phyloP scores from a whole-genome alignment of 371 early-diverging fungal genomes.

The Apophysomyces sp. region DNA sequence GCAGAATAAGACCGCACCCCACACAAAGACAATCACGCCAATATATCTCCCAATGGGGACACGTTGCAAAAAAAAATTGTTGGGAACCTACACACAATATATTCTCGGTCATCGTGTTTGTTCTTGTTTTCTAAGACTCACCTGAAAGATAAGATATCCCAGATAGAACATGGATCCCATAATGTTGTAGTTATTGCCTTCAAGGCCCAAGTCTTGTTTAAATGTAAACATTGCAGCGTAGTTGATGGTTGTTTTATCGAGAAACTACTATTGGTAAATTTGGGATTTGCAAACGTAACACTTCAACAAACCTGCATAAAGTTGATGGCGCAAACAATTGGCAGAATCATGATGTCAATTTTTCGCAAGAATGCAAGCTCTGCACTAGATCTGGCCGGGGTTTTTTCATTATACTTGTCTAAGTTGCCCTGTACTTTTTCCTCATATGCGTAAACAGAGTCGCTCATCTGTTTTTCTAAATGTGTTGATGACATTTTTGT shows the following conservation, averaged over 20 bases:
- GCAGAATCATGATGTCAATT: conserved; percentile 11
- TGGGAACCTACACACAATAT: conserved; percentile 27
- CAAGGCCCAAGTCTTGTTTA: conserved; percentile 24
- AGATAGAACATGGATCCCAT: conserved; percentile 39
- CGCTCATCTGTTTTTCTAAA: background rate
- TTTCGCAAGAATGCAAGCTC: conserved; percentile 15
- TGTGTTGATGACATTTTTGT: too few species aligned
- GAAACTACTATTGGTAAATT: conserved; percentile 15
- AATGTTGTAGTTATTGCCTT: conserved; percentile 29
- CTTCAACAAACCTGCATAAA: background rate
- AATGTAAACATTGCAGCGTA: conserved; percentile 33
- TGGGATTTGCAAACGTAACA: background rate
- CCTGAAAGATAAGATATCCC: conserved; percentile 40
- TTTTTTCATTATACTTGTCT: background rate
- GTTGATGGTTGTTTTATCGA: conserved; percentile 44
- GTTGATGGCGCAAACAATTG: conserved; percentile 7
- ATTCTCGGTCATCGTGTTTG: background rate
- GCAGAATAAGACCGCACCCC: conserved; percentile 32
- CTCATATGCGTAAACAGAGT: background rate
- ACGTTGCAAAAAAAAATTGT: conserved; percentile 39
- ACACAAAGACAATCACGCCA: conserved; percentile 29
- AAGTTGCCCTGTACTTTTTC: background rate
- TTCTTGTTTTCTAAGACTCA: background rate
- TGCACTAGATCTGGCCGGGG: background rate
- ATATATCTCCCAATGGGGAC: conserved; percentile 32